Conservation (phyloP, 129 eudicot genomes). For the Centella asiatica region DNA sequence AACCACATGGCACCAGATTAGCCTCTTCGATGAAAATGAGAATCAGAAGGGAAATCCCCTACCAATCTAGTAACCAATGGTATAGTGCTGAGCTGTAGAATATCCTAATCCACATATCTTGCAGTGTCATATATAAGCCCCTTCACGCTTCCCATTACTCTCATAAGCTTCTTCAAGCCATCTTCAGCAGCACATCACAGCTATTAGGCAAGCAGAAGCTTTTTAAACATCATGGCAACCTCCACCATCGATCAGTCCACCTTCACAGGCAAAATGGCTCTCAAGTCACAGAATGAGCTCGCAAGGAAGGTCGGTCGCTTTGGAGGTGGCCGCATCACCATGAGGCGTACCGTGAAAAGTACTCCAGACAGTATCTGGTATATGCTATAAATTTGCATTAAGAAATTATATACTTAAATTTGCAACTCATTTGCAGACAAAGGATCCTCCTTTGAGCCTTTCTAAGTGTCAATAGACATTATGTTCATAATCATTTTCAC, state of each 20-base stretch:
- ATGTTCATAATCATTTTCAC: neutral
- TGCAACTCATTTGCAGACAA: no score
- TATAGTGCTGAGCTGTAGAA: constrained; percentile 17
- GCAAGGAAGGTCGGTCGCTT: constrained; percentile 15
- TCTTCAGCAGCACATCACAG: constrained; percentile 1
- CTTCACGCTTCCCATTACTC: neutral
- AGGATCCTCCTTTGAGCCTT: no score
- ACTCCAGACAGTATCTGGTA: constrained; percentile 27
- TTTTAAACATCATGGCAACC: constrained; percentile 3
- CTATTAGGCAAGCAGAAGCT: neutral
- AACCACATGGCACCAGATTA: constrained; percentile 22
- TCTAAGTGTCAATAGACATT: neutral
- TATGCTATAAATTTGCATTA: neutral
- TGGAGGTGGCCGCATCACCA: constrained; percentile 18
- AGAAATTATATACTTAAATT: no score
- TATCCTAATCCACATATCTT: constrained; percentile 24
- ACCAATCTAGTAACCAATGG: constrained; percentile 21
- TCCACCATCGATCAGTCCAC: constrained; percentile 18
- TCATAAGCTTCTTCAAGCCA: neutral
- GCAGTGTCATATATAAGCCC: constrained; percentile 11
- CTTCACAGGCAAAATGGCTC: constrained; percentile 15
- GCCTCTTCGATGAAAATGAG: constrained; percentile 10
- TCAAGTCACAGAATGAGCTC: constrained; percentile 14
- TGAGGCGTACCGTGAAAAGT: constrained; percentile 23
- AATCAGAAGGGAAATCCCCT: constrained; percentile 20